Conservation (phyloP, 306 rosid species). For the Ormosia semicastrata region DNA sequence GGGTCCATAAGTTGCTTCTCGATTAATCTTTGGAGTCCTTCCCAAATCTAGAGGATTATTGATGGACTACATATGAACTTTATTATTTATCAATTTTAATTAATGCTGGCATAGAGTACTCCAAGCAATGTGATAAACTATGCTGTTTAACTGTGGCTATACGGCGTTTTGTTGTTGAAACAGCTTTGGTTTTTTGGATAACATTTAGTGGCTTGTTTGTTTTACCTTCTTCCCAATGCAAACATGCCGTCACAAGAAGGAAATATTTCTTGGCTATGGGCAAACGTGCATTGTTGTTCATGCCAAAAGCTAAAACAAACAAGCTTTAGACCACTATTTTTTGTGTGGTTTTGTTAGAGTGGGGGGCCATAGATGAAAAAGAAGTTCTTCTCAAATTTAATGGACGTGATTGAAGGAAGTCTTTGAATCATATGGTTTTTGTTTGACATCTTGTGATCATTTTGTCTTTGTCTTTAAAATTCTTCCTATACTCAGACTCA, state of each 20-base stretch:
- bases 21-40: not conserved
- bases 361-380: not conserved
- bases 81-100: conserved; percentile 5
- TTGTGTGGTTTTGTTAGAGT: not conserved
- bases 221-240: not conserved
- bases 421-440: not conserved
- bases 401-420: conserved; percentile 12
- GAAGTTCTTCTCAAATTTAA: not conserved
- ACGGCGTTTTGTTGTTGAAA: not conserved
- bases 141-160: not conserved
- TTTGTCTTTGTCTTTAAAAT: not conserved
- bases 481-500: not conserved
- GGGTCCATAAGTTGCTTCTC: conserved; percentile 9
- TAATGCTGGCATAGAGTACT: not conserved
- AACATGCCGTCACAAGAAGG: not conserved
- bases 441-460: conserved; percentile 11
- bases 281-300: not conserved
- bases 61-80: not conserved
- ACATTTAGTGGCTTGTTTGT: conserved; percentile 8
- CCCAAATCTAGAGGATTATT: not conserved
- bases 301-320: conserved; percentile 9
- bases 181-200: conserved; percentile 7
- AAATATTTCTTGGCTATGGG: not conserved
- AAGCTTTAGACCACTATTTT: not conserved
- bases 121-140: not conserved